A percentile compares a stretch with the other conserved stretches of the same genome.
Conservation (phyloP, 495 filamentous ascomycete species). For the Glutinoglossum americanum region DNA sequence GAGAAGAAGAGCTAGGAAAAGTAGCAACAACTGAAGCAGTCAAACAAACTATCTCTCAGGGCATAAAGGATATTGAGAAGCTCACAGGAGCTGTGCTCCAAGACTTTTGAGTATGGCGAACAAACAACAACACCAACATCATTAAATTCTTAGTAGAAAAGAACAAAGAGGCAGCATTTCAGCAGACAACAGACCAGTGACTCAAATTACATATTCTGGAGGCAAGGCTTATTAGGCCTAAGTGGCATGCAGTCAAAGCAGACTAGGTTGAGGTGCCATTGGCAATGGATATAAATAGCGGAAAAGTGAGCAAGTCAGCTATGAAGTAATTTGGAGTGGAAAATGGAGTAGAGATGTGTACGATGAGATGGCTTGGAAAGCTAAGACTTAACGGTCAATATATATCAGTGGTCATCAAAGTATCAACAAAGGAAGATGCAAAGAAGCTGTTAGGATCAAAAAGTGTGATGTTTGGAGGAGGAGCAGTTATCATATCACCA, state of each 20-base stretch:
- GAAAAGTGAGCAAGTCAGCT: conserved; percentile 4
- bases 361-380: conserved; percentile 1
- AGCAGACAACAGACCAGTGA: background rate
- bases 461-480: conserved; percentile 6
- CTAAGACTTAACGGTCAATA: conserved; percentile 6
- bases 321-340: conserved; percentile 1
- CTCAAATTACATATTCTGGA: background rate
- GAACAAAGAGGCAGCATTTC: conserved; percentile 1
- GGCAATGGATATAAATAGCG: conserved; percentile 2
- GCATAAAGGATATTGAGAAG: background rate
- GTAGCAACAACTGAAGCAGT: background rate
- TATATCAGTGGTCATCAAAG: conserved; percentile 7
- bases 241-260: conserved; percentile 5
- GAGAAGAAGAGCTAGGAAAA: background rate
- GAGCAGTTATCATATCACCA: conserved; percentile 1
- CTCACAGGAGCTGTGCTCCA: background rate
- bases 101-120: background rate
- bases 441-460: conserved; percentile 7
- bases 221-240: conserved; percentile 2
- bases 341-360: conserved; percentile 4
- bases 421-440: conserved; percentile 6
- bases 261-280: conserved; percentile 5
- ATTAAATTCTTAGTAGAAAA: conserved; percentile 6
- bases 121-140: background rate
- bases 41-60: background rate